Percentiles rank a stretch among this genome's conserved stretches.
These are phyloP conservation scores for Aspergillus indologenus DNA, from an alignment of 495 filamentous ascomycete species.

Conservation along the genomic window DNA sequence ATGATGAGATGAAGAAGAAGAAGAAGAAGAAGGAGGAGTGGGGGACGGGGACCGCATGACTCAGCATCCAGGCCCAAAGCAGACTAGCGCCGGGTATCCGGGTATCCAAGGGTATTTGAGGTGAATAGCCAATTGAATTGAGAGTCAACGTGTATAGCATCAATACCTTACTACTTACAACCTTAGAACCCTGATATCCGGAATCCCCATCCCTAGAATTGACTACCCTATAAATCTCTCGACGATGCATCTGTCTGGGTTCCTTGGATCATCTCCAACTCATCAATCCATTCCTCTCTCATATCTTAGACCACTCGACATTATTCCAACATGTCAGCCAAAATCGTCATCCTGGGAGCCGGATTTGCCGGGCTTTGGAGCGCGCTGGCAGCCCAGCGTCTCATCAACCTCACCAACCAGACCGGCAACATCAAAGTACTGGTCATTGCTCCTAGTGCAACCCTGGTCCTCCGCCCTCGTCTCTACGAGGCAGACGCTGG, in stretches of 20 bases:
- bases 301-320: no score
- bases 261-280: no score
- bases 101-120: not conserved
- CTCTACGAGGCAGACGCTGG: constrained; percentile 33
- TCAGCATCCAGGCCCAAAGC: not conserved
- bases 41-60: no score
- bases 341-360: constrained; percentile 29
- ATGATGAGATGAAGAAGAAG: not conserved
- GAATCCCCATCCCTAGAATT: no score
- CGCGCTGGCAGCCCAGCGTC: constrained; percentile 32
- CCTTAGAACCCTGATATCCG: no score
- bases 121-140: no score
- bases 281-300: no score
- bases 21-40: not conserved
- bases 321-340: constrained; percentile 14
- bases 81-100: not conserved
- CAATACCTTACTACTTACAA: no score
- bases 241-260: no score
- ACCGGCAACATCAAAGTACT: constrained; percentile 23
- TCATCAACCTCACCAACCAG: constrained; percentile 18
- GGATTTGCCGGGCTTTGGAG: constrained; percentile 38
- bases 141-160: no score
- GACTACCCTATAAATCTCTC: no score
- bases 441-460: constrained; percentile 29
- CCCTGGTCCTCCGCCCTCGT: constrained; percentile 29